Evolutionary conservation across 345 rosid species (phyloP).

Genomic region (Euphorbia lathyris): DNA sequence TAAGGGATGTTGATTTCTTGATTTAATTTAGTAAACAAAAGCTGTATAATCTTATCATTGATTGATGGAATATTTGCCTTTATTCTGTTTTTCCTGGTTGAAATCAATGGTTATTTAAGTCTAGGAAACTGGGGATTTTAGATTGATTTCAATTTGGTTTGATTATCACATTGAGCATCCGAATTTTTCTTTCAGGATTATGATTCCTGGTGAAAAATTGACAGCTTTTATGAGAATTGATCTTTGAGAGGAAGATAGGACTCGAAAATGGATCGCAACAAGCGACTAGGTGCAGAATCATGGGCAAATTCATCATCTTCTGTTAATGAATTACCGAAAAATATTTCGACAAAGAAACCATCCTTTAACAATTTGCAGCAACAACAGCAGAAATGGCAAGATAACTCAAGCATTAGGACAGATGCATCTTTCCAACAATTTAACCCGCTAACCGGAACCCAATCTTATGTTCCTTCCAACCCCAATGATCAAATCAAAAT

Average conservation of each 20-base stretch:
- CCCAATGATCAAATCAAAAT: conserved; percentile 34
- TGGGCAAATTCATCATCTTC: conserved; percentile 53
- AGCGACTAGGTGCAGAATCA: conserved; percentile 37
- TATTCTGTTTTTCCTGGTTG: neutral
- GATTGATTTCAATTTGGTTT: neutral
- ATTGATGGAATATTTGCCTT: neutral
- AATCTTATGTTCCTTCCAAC: conserved; percentile 26
- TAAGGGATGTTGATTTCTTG: conserved; percentile 9
- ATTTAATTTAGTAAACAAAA: neutral
- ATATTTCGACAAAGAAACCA: conserved; percentile 27
- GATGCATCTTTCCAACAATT: conserved; percentile 47
- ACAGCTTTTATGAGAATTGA: conserved; percentile 17
- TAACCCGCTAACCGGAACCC: conserved; percentile 30
- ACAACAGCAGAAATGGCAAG: conserved; percentile 60
- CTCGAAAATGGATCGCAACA: conserved; percentile 54
- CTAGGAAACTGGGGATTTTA: no score
- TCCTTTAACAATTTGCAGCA: conserved; percentile 34
- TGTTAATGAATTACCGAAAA: conserved; percentile 32
- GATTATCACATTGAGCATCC: neutral
- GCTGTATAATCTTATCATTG: conserved; percentile 1
- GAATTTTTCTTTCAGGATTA: neutral
- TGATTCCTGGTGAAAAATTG: conserved; percentile 6
- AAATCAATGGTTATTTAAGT: neutral
- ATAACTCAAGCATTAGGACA: conserved; percentile 40
- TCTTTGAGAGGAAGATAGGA: conserved; percentile 16